Conservation (phyloP, 2,329 filamentous ascomycete genomes). For the Epichloe hybrida region DNA sequence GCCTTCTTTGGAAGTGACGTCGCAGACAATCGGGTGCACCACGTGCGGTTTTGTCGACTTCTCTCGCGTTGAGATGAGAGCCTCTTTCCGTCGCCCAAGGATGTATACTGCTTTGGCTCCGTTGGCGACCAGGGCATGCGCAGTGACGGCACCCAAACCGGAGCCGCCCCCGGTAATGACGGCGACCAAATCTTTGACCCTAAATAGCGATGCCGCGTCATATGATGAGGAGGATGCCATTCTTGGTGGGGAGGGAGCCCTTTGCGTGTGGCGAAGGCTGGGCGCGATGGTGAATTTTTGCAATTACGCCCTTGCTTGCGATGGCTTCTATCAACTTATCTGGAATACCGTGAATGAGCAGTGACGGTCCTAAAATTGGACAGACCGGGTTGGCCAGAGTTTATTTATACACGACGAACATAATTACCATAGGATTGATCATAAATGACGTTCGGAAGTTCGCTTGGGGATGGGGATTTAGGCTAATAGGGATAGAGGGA, state of each 20-base stretch:
- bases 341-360: too few relatives aligned
- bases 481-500: too few relatives aligned
- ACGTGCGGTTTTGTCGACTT: conserved; percentile 7
- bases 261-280: too few relatives aligned
- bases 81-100: conserved; percentile 23
- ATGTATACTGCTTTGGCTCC: conserved; percentile 25
- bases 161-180: conserved; percentile 45
- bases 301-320: too few relatives aligned
- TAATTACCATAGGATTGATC: too few relatives aligned
- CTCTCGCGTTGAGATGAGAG: conserved; percentile 14
- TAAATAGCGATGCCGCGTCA: conserved; percentile 27
- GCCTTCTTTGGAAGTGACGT: conserved; percentile 31
- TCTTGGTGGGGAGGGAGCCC: background rate
- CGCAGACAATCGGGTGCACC: conserved; percentile 27
- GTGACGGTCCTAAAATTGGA: too few relatives aligned
- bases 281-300: too few relatives aligned
- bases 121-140: conserved; percentile 24
- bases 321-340: too few relatives aligned
- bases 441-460: too few relatives aligned
- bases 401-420: too few relatives aligned
- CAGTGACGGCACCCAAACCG: conserved; percentile 41
- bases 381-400: too few relatives aligned
- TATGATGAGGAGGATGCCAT: conserved; percentile 8
- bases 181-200: conserved; percentile 39
- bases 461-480: too few relatives aligned